Conservation (phyloP, 2,329 filamentous ascomycete species). For the Alternaria sp. region DNA sequence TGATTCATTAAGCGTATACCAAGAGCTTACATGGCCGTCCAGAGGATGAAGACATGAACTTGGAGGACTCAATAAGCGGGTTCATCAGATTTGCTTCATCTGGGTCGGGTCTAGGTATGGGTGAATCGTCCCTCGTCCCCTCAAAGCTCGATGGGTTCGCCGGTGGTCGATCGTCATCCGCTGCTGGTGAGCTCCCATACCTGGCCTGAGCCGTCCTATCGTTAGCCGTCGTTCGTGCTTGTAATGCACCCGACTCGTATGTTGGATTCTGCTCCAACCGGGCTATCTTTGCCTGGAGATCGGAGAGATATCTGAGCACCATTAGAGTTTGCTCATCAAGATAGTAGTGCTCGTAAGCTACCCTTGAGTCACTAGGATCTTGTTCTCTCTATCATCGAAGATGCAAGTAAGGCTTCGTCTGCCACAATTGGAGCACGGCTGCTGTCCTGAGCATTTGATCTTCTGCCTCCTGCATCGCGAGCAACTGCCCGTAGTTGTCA, state of each 20-base stretch:
- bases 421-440: slow-evolving; percentile 37
- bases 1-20: neutral
- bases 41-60: slow-evolving; percentile 34
- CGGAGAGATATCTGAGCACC: slow-evolving; percentile 31
- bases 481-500: slow-evolving; percentile 22
- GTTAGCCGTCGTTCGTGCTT: slow-evolving; percentile 1
- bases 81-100: slow-evolving; percentile 32
- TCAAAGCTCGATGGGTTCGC: slow-evolving; percentile 16
- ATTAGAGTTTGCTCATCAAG: neutral
- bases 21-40: slow-evolving; percentile 24
- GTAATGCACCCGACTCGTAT: neutral
- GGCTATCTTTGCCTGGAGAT: slow-evolving; percentile 31
- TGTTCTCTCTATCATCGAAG: slow-evolving; percentile 43
- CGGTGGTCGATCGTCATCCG: neutral
- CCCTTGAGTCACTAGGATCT: slow-evolving; percentile 38
- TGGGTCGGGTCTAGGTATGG: slow-evolving; percentile 21
- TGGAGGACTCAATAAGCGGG: slow-evolving; percentile 32
- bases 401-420: slow-evolving; percentile 34
- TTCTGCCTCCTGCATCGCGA: slow-evolving; percentile 39
- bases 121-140: slow-evolving; percentile 27
- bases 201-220: neutral
- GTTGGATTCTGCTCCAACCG: slow-evolving; percentile 18
- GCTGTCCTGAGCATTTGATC: slow-evolving; percentile 42
- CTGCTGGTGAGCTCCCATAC: slow-evolving; percentile 3
- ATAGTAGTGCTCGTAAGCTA: neutral